phyloP scores from a whole-genome alignment of 1,139 yeast genomes.

The Williopsis jadinii region DNA sequence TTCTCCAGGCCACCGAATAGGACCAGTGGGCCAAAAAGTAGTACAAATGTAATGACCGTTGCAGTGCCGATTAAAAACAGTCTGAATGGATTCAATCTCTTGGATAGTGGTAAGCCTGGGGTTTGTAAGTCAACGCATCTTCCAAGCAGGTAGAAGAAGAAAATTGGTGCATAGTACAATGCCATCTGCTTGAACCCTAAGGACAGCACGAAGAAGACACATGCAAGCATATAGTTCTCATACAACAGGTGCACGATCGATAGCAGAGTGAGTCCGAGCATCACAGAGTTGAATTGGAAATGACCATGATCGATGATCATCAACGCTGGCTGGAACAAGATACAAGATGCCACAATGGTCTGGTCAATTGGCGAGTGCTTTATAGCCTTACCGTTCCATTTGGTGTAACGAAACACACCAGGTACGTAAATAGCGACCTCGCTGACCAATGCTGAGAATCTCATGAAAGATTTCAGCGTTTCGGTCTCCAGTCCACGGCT shows the following conservation, averaged over 20 bases:
- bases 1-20: conserved; percentile 34
- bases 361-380: conserved; percentile 62
- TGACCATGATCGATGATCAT: conserved; percentile 93
- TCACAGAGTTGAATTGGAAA: conserved; percentile 89
- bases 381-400: conserved; percentile 53
- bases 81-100: conserved; percentile 37
- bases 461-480: conserved; percentile 74
- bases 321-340: conserved; percentile 74
- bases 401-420: conserved; percentile 62
- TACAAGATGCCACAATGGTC: conserved; percentile 64
- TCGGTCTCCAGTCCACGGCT: conserved; percentile 72
- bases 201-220: conserved; percentile 74
- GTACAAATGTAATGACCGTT: conserved; percentile 48
- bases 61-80: conserved; percentile 56
- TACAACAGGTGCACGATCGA: conserved; percentile 61
- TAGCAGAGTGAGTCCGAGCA: conserved; percentile 79
- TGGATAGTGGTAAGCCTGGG: conserved; percentile 6
- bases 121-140: conserved; percentile 25
- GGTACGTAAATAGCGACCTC: conserved; percentile 76
- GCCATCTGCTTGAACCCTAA: conserved; percentile 94
- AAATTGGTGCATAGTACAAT: conserved; percentile 82
- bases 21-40: conserved; percentile 58
- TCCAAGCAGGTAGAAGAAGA: conserved; percentile 55
- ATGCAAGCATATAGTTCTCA: conserved; percentile 59
- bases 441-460: conserved; percentile 68